phyloP scores from a whole-genome alignment of 371 early-diverging fungal genomes.

The Circinella umbellata region DNA sequence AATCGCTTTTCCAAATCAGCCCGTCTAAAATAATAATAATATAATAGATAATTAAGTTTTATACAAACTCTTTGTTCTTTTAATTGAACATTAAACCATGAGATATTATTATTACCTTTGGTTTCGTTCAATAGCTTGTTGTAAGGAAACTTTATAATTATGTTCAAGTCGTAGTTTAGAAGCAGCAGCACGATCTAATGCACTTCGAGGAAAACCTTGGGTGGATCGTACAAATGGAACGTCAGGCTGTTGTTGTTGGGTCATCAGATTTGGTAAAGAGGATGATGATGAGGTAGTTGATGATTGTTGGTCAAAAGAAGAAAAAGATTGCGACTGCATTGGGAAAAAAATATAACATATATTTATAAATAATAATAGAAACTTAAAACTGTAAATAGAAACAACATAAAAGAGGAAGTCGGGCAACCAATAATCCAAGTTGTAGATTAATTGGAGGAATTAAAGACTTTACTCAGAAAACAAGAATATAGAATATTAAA shows the following conservation, averaged over 20 bases:
- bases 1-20: constrained; percentile 81
- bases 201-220: constrained; percentile 72
- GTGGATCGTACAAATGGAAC: constrained; percentile 59
- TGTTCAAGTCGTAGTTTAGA: constrained; percentile 89
- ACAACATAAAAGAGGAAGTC: no score
- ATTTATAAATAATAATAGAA: no score
- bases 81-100: background rate
- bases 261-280: constrained; percentile 10
- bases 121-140: constrained; percentile 90
- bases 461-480: no score
- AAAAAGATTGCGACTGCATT: constrained; percentile 4
- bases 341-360: background rate
- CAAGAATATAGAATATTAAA: no score
- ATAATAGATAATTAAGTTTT: background rate
- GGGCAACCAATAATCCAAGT: no score
- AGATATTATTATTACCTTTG: constrained; percentile 57
- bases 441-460: no score
- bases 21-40: constrained; percentile 52
- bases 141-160: constrained; percentile 85
- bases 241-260: constrained; percentile 25
- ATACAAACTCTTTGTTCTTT: background rate
- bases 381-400: no score
- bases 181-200: constrained; percentile 83
- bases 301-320: constrained; percentile 9
- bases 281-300: constrained; percentile 7